These are phyloP conservation scores for Dothiorella sarmentorum DNA, from an alignment of 2,329 filamentous ascomycete species.

Conservation along the genomic window DNA sequence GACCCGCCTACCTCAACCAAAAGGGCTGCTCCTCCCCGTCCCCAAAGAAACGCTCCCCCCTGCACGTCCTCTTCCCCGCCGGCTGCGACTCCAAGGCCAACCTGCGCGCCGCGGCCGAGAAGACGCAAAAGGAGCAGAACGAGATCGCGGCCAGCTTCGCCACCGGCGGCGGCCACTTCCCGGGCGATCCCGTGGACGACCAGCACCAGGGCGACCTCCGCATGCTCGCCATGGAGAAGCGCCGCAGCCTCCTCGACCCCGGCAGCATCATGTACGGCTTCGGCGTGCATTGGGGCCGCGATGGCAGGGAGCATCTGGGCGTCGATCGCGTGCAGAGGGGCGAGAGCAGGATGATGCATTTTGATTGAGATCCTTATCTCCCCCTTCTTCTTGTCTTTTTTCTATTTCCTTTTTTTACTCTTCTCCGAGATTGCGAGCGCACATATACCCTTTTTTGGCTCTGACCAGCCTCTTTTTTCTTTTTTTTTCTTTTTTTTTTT, in stretches of 20 bases:
- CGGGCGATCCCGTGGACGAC: neutral
- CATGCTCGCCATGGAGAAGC: constrained; percentile 20
- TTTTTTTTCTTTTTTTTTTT: neutral
- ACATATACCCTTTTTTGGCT: constrained; percentile 1
- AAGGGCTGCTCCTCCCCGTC: constrained; percentile 27
- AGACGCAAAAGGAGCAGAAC: constrained; percentile 6
- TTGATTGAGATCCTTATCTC: constrained; percentile 4
- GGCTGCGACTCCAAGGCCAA: constrained; percentile 20
- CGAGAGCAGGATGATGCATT: constrained; percentile 25
- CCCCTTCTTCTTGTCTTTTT: neutral
- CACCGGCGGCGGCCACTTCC: neutral
- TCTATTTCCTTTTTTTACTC: neutral
- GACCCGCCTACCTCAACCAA: constrained; percentile 49
- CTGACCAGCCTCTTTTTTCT: neutral
- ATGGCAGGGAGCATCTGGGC: constrained; percentile 58
- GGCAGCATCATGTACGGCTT: constrained; percentile 51
- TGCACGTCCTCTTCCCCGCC: constrained; percentile 29
- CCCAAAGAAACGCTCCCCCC: no score
- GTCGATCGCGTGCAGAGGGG: constrained; percentile 49
- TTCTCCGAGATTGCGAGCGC: neutral
- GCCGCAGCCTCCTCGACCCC: constrained; percentile 29
- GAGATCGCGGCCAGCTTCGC: constrained; percentile 8
- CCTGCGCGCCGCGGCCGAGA: constrained; percentile 12
- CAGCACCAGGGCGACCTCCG: neutral
- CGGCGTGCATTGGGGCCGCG: constrained; percentile 55